Conservation (phyloP, 2,329 filamentous ascomycete genomes). For the Mycosphaerella sp. region DNA sequence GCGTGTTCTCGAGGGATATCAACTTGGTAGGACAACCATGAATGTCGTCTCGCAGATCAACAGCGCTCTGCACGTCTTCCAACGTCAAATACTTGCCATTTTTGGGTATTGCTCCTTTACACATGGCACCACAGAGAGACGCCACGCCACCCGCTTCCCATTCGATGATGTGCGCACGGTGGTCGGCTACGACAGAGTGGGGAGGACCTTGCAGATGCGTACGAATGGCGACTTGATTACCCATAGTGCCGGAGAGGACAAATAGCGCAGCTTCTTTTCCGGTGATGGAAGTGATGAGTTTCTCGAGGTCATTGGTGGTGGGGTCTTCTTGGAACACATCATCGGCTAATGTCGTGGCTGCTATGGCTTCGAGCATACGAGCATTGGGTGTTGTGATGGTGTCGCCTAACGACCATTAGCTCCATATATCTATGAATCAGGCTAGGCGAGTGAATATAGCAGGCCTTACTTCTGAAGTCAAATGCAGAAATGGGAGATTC, state of each 20-base stretch:
- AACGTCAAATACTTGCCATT: conserved; percentile 71
- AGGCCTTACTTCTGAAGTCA: conserved; percentile 46
- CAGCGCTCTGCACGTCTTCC: conserved; percentile 64
- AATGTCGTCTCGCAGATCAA: conserved; percentile 62
- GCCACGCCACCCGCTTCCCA: conserved; percentile 66
- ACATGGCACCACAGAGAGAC: conserved; percentile 62
- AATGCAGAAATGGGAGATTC: conserved; percentile 50
- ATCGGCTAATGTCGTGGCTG: conserved; percentile 68
- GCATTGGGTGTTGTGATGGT: conserved; percentile 69
- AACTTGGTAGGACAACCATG: conserved; percentile 75
- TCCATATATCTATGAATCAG: no score
- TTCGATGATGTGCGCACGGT: conserved; percentile 68
- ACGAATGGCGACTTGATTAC: conserved; percentile 79
- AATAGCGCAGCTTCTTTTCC: conserved; percentile 72
- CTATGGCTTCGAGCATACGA: conserved; percentile 76
- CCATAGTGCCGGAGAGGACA: conserved; percentile 84
- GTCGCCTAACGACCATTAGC: conserved; percentile 39
- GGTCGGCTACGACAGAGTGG: conserved; percentile 71
- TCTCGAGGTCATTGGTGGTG: conserved; percentile 70
- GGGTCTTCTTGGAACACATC: conserved; percentile 78
- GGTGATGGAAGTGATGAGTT: conserved; percentile 64
- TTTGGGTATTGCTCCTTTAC: conserved; percentile 59
- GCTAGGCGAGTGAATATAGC: no score
- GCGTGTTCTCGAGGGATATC: conserved; percentile 80
- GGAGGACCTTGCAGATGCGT: conserved; percentile 74